Conservation (phyloP, 305 asterid genomes). For the Fraxinus nigra region DNA sequence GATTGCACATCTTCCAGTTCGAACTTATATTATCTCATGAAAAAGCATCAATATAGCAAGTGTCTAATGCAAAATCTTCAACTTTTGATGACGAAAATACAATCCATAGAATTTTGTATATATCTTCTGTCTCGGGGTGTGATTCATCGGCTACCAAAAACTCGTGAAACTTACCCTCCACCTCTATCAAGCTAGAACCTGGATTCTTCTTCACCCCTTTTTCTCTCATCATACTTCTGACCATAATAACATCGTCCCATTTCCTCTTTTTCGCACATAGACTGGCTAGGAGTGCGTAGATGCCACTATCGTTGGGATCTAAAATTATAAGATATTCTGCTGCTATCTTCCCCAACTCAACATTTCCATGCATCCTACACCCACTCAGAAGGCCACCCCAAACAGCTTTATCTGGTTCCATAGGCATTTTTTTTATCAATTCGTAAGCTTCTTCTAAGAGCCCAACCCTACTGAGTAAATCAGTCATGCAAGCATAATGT, state of each 20-base stretch:
- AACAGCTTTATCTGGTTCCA: constrained; percentile 63
- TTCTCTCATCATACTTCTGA: constrained; percentile 64
- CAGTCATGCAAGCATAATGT: constrained; percentile 63
- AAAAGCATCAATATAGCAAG: constrained; percentile 24
- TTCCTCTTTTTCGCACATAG: constrained; percentile 54
- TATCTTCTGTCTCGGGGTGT: constrained; percentile 44
- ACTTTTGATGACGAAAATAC: constrained; percentile 35
- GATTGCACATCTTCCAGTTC: neutral
- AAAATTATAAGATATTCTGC: constrained; percentile 51
- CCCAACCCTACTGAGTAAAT: constrained; percentile 67
- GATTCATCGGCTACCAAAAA: constrained; percentile 61
- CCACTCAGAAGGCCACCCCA: constrained; percentile 81
- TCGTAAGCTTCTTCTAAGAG: constrained; percentile 46
- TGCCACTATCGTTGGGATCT: constrained; percentile 71
- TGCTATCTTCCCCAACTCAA: constrained; percentile 62
- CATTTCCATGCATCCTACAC: constrained; percentile 55
- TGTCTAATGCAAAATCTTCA: constrained; percentile 26
- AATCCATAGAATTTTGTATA: constrained; percentile 39
- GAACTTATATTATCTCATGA: constrained; percentile 6
- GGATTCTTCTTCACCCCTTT: constrained; percentile 59
- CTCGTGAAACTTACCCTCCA: constrained; percentile 56
- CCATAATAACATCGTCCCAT: constrained; percentile 57
- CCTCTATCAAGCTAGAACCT: constrained; percentile 66
- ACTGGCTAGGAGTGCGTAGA: constrained; percentile 57
- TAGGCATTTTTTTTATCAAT: constrained; percentile 50